Base-by-base conservation (phyloP, 495 filamentous ascomycete species). In the Penicillium coffeae region DNA sequence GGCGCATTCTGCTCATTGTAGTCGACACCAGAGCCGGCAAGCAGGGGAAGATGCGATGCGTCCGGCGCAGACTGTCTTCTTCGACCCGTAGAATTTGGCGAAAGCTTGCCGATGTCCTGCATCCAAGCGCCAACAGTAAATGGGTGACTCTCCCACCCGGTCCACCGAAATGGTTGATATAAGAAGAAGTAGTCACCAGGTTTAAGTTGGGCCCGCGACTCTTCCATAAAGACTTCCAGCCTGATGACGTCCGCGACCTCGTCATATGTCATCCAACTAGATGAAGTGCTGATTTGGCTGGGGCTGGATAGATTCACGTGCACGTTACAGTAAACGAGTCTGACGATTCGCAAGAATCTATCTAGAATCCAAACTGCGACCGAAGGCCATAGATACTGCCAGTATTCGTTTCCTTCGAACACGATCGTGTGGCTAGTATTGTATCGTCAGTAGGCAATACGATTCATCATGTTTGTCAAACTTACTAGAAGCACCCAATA, bases 81-180 rank as follows among this genome's bases (percentile, higher is more conserved):
- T 8, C 40, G 14, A 0, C 13, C 12, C 4, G 30, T 21, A 3
- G 45, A 32, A 1, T 45, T 35, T 32, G 43, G 30, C 0, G 25
- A 37, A 14, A 44, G 36, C 2, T 39, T 54, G 12, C 49, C n/a
- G n/a, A n/a, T n/a, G 10, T 64, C 51, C 22, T 62, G 65, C 9
- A 50, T 61, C 73, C 71, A 76, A 15, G 61, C 55, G 2, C 76
- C 78, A 5, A 83, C 57, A 0, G 81, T 83, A 48, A 84, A 84
- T 0, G 80, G 81, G 47, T 84, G 81, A 42, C 69, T 81, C 49
- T 83, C 76, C 77, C 80, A 83, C 19, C 73, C 74, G 10, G 62
- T 68, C 9, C 72, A 58, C 4, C 69, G 63, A 41, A 71, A 67
- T 0, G 76, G 76, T 18, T 77, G 68, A 42, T 82, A 81, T 3